These are phyloP conservation scores for Helicostylum pulchrum DNA, from an alignment of 192 early-diverging fungal genomes.

Conservation along the genomic window DNA sequence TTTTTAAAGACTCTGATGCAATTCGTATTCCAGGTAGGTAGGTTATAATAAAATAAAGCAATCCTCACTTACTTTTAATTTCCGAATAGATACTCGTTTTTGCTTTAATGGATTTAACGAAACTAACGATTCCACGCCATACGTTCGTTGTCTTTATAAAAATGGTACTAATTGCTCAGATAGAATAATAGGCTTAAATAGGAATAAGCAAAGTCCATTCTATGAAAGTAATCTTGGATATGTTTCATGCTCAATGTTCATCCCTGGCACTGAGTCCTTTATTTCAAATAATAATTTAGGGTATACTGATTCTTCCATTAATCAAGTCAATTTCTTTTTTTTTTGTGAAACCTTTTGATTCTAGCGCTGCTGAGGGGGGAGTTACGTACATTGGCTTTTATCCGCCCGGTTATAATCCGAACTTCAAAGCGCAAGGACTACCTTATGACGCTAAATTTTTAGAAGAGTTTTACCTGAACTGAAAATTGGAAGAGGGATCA, in stretches of 20 bases:
- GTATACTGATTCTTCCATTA: not conserved
- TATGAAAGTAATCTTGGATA: not conserved
- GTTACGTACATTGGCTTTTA: not conserved
- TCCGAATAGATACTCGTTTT: not conserved
- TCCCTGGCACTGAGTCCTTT: not conserved
- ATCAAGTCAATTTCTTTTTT: not conserved
- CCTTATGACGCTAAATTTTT: not conserved
- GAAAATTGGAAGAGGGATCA: not conserved
- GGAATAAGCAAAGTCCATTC: not conserved
- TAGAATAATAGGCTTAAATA: not conserved
- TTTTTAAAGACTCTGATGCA: not conserved
- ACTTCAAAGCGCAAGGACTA: not conserved
- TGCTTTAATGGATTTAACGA: not conserved
- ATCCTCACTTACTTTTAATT: not conserved
- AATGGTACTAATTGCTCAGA: not conserved
- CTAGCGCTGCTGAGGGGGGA: not conserved
- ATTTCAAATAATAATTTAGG: not conserved
- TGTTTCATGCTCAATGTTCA: not conserved
- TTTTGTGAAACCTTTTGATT: not conserved
- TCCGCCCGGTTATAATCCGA: constrained; percentile 9
- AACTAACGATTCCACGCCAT: not conserved
- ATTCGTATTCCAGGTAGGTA: constrained; percentile 1
- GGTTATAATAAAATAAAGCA: not conserved
- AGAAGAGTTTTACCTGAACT: not conserved
- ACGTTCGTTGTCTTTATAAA: no score